Conservation (phyloP, 495 filamentous ascomycete species). For the Lentithecium fluviatile region DNA sequence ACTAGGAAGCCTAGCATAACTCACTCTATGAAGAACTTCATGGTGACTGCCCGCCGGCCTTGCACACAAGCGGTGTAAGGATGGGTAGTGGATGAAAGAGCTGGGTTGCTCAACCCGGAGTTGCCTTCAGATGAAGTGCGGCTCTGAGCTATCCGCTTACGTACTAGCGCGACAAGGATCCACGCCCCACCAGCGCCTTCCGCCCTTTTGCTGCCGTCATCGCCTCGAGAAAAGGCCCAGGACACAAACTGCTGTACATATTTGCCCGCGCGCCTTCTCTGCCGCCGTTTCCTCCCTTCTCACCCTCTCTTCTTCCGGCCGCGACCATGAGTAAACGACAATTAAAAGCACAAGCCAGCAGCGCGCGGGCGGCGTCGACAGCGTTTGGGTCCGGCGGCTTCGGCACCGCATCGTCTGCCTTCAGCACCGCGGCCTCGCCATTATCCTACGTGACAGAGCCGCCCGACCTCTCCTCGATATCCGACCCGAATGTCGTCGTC, state of each 20-base stretch:
- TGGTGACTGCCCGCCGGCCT: constrained; percentile 48
- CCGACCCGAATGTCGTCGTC: constrained; percentile 76
- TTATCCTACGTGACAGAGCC: constrained; percentile 85
- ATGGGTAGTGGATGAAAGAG: not conserved
- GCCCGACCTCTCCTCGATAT: constrained; percentile 74
- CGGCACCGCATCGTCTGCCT: constrained; percentile 46
- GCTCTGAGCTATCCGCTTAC: too few relatives aligned
- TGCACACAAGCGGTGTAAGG: not conserved
- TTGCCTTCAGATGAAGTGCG: constrained; percentile 17
- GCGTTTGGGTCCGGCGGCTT: constrained; percentile 48
- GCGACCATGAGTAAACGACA: constrained; percentile 60
- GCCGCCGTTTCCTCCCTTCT: too few relatives aligned
- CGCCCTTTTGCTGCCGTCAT: constrained; percentile 20
- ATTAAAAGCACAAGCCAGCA: constrained; percentile 71
- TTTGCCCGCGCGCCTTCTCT: constrained; percentile 1
- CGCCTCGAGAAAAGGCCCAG: not conserved
- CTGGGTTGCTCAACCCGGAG: not conserved
- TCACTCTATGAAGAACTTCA: constrained; percentile 97
- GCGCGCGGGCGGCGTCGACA: constrained; percentile 60
- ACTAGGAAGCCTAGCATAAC: too few relatives aligned
- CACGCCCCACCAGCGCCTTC: constrained; percentile 1
- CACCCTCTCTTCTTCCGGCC: constrained; percentile 4
- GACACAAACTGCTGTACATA: constrained; percentile 1
- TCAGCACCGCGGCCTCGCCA: constrained; percentile 56
- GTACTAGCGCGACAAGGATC: not conserved